phyloP scores from a whole-genome alignment of 768 basidiomycete genomes.

The Tulasnella sp. region DNA sequence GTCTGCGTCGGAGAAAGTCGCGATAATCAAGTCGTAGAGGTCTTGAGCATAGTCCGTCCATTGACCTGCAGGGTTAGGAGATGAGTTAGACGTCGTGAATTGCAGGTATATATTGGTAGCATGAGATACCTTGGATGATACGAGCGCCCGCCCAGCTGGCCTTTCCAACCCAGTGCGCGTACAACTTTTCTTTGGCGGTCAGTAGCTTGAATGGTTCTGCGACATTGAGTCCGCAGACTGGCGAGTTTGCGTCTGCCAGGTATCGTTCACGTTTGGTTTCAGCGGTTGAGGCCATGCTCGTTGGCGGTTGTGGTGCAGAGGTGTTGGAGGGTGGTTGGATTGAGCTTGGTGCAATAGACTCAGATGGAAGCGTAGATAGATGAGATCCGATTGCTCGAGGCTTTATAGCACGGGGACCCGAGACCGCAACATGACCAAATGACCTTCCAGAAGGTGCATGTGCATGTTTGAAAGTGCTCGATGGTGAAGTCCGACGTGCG shows the following conservation, averaged over 20 bases:
- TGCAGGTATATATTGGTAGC: not conserved
- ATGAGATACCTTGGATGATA: slow-evolving; percentile 53
- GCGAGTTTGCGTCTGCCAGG: slow-evolving; percentile 67
- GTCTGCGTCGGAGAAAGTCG: slow-evolving; percentile 20
- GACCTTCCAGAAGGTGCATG: not conserved
- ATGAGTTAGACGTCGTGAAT: not conserved
- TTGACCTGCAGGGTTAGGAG: slow-evolving; percentile 36
- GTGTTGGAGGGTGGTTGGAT: not conserved
- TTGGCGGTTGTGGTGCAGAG: not conserved
- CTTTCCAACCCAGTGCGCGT: slow-evolving; percentile 49
- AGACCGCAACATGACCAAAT: not conserved
- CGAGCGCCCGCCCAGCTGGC: slow-evolving; percentile 81
- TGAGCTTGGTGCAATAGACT: not conserved
- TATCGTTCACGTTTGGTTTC: slow-evolving; percentile 45
- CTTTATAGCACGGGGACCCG: not conserved
- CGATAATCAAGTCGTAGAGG: slow-evolving; percentile 27
- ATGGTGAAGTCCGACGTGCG: not conserved
- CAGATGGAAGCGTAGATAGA: not conserved
- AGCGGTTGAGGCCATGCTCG: slow-evolving; percentile 1
- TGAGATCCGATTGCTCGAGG: not conserved
- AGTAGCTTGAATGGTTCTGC: slow-evolving; percentile 47
- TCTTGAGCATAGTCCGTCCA: slow-evolving; percentile 60
- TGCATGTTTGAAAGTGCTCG: not conserved
- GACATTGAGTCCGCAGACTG: slow-evolving; percentile 64
- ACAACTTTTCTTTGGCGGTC: slow-evolving; percentile 68